phyloP scores from a whole-genome alignment of 2,329 filamentous ascomycete species.

The Nothomitra cinnamomea region DNA sequence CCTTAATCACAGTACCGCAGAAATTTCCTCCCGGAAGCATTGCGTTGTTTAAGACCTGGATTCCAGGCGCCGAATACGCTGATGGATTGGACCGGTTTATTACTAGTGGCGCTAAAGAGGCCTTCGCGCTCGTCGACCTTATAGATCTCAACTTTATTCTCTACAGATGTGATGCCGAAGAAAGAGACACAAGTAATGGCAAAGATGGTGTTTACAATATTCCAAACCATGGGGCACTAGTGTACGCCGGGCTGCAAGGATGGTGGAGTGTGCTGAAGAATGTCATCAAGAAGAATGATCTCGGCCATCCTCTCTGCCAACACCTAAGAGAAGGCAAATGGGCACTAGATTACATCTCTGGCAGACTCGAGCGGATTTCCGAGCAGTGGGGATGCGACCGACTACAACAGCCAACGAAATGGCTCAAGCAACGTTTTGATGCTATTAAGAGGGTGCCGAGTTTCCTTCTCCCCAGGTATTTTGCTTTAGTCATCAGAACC shows the following conservation, averaged over 20 bases:
- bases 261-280: slow-evolving; percentile 89
- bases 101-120: slow-evolving; percentile 60
- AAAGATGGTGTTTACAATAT: slow-evolving; percentile 80
- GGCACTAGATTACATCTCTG: slow-evolving; percentile 76
- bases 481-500: slow-evolving; percentile 73
- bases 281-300: slow-evolving; percentile 74
- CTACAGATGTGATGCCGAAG: slow-evolving; percentile 84
- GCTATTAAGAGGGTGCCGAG: slow-evolving; percentile 71
- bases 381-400: slow-evolving; percentile 42
- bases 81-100: slow-evolving; percentile 73
- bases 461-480: slow-evolving; percentile 85
- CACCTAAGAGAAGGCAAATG: slow-evolving; percentile 84
- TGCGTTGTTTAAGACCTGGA: slow-evolving; percentile 90
- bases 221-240: slow-evolving; percentile 65
- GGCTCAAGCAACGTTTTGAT: slow-evolving; percentile 74
- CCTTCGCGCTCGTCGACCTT: slow-evolving; percentile 58
- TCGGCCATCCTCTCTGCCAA: slow-evolving; percentile 85
- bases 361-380: slow-evolving; percentile 57
- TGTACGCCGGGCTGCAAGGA: slow-evolving; percentile 93
- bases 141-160: slow-evolving; percentile 82
- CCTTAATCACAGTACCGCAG: slow-evolving; percentile 62
- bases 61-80: slow-evolving; percentile 71
- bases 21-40: slow-evolving; percentile 88
- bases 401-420: slow-evolving; percentile 49
- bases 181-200: slow-evolving; percentile 59